A percentile compares a stretch with the other conserved stretches of the same genome.
phyloP scores from a whole-genome alignment of 2,329 filamentous ascomycete genomes.

The Cladosporium colombiae region DNA sequence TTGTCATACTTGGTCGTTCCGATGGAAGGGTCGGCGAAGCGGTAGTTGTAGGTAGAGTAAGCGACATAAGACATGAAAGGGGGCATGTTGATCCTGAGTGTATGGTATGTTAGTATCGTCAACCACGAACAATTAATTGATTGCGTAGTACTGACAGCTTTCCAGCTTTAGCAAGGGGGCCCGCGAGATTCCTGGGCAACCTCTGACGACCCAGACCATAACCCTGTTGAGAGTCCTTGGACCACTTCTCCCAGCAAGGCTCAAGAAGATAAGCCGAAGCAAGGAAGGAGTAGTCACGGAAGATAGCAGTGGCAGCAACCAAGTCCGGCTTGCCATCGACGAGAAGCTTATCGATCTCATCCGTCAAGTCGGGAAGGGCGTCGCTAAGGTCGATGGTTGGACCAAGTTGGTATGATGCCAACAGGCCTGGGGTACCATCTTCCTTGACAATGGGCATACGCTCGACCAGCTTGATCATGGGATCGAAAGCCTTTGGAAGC shows the following conservation, averaged over 20 bases:
- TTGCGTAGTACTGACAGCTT: slow-evolving; percentile 68
- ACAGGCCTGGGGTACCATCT: slow-evolving; percentile 72
- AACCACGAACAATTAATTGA: neutral
- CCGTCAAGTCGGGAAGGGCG: slow-evolving; percentile 76
- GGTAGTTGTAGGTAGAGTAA: slow-evolving; percentile 65
- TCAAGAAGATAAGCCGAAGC: slow-evolving; percentile 88
- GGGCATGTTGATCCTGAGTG: slow-evolving; percentile 67
- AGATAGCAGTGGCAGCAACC: slow-evolving; percentile 79
- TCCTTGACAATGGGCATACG: slow-evolving; percentile 77
- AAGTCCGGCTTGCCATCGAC: slow-evolving; percentile 69
- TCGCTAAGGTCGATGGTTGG: slow-evolving; percentile 62
- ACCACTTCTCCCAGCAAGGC: slow-evolving; percentile 77
- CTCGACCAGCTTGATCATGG: slow-evolving; percentile 69
- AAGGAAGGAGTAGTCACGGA: slow-evolving; percentile 89
- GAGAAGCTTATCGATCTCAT: slow-evolving; percentile 52
- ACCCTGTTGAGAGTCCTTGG: slow-evolving; percentile 57
- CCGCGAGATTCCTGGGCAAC: slow-evolving; percentile 72
- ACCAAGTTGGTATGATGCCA: slow-evolving; percentile 73
- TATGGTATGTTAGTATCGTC: slow-evolving; percentile 9
- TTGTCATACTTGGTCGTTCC: slow-evolving; percentile 58
- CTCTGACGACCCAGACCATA: slow-evolving; percentile 77
- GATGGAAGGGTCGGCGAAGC: slow-evolving; percentile 56
- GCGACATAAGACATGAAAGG: slow-evolving; percentile 86
- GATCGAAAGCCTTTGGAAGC: slow-evolving; percentile 72
- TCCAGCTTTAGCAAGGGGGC: slow-evolving; percentile 80